These are phyloP conservation scores for Geopyxis carbonaria DNA, from an alignment of 495 filamentous ascomycete genomes.

Conservation along the genomic window DNA sequence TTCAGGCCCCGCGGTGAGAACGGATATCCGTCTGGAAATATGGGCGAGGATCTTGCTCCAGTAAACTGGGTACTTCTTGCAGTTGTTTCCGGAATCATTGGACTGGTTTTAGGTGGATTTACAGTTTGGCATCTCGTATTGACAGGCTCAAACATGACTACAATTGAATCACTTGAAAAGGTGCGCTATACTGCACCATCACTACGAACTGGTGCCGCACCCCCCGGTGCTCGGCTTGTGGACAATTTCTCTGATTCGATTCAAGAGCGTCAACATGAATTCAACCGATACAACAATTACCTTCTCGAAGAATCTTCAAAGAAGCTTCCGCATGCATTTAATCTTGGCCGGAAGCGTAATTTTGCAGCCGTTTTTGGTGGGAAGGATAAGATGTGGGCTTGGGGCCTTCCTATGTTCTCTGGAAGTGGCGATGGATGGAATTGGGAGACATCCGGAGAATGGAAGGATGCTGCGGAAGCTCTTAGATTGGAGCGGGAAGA, in stretches of 20 bases:
- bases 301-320: conserved; percentile 73
- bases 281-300: conserved; percentile 66
- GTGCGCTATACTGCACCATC: conserved; percentile 47
- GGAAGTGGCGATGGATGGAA: conserved; percentile 85
- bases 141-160: conserved; percentile 61
- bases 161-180: conserved; percentile 88
- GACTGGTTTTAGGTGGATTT: conserved; percentile 73
- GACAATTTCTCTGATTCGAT: conserved; percentile 45
- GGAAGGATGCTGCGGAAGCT: conserved; percentile 47
- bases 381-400: conserved; percentile 40
- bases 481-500: conserved; percentile 39
- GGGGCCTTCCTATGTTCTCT: conserved; percentile 66
- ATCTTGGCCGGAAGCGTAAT: conserved; percentile 66
- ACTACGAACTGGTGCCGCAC: conserved; percentile 21
- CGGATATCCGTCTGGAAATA: conserved; percentile 19
- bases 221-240: conserved; percentile 34
- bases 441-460: conserved; percentile 69
- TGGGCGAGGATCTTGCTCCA: conserved; percentile 59
- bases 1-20: conserved; percentile 36
- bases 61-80: conserved; percentile 80
- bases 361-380: conserved; percentile 68
- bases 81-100: conserved; percentile 78
- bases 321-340: conserved; percentile 80
- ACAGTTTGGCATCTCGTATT: conserved; percentile 85
- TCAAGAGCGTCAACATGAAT: conserved; percentile 53